Evolutionary conservation across 2,329 filamentous ascomycete genomes (phyloP).

Genomic region (Fusarium virguliforme): DNA sequence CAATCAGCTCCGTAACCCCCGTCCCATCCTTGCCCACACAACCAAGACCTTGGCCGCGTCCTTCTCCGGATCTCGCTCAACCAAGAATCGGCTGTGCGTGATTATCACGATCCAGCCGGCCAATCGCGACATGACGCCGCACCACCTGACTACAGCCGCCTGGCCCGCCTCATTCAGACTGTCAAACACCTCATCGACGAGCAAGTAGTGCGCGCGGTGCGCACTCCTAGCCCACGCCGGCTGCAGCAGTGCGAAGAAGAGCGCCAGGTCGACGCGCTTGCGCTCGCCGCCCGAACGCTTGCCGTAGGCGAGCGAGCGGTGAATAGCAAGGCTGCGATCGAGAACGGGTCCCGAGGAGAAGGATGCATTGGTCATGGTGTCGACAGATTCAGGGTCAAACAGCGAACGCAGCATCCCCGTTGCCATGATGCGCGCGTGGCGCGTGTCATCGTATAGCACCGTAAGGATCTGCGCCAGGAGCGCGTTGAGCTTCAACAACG

Average conservation of each 20-base stretch:
- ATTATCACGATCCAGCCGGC: conserved; percentile 40
- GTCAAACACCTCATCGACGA: conserved; percentile 47
- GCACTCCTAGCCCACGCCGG: conserved; percentile 32
- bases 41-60: conserved; percentile 27
- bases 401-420: conserved; percentile 42
- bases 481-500: conserved; percentile 39
- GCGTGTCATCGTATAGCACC: conserved; percentile 39
- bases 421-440: conserved; percentile 27
- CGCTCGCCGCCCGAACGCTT: conserved; percentile 46
- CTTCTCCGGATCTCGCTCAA: conserved; percentile 28
- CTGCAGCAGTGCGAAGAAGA: conserved; percentile 45
- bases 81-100: conserved; percentile 42
- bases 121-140: conserved; percentile 28
- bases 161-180: conserved; percentile 40
- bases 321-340: conserved; percentile 27
- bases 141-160: conserved; percentile 40
- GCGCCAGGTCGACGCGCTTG: conserved; percentile 41
- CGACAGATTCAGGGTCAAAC: conserved; percentile 27
- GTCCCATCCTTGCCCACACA: conserved; percentile 36
- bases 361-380: background rate
- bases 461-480: conserved; percentile 35
- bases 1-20: conserved; percentile 34
- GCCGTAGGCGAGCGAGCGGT: conserved; percentile 31
- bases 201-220: conserved; percentile 41
- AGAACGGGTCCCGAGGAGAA: conserved; percentile 18